A percentile compares a stretch with the other conserved stretches of the same genome.
Evolutionary conservation across 129 eudicot genomes (phyloP).

Genomic region (Flaveria bidentis): DNA sequence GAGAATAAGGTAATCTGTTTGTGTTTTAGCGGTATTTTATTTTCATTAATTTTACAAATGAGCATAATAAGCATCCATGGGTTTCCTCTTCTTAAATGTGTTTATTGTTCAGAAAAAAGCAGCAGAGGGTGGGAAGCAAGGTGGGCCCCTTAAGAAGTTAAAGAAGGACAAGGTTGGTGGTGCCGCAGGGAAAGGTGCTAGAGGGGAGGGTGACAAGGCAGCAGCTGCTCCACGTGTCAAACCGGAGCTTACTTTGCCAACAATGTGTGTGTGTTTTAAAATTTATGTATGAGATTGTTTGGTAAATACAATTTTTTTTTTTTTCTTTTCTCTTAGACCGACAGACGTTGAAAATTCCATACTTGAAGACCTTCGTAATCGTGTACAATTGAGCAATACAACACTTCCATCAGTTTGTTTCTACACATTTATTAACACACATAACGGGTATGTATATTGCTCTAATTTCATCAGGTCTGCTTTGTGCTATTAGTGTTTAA

Average conservation of each 20-base stretch:
- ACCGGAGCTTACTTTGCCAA: constrained; percentile 86
- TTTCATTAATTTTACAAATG: constrained; percentile 12
- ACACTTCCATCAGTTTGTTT: constrained; percentile 91
- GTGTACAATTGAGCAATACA: constrained; percentile 83
- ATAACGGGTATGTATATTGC: constrained; percentile 60
- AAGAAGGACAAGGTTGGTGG: constrained; percentile 85
- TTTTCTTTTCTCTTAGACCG: constrained; percentile 45
- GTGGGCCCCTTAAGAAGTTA: constrained; percentile 74
- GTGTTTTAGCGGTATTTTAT: not conserved
- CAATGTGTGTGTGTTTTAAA: constrained; percentile 47
- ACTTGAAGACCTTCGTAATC: constrained; percentile 90
- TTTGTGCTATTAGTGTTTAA: constrained; percentile 21
- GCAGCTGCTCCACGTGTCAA: constrained; percentile 88
- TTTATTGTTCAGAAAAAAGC: constrained; percentile 66
- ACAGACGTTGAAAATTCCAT: constrained; percentile 84
- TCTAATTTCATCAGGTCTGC: not conserved
- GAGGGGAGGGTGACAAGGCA: constrained; percentile 59
- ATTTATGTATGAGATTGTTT: not conserved
- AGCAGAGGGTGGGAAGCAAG: constrained; percentile 89
- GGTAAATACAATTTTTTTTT: not conserved
- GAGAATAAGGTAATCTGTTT: constrained; percentile 66
- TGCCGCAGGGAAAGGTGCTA: constrained; percentile 69
- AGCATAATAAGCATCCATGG: constrained; percentile 9
- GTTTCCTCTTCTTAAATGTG: constrained; percentile 11
- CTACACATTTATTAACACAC: constrained; percentile 86